These are phyloP conservation scores for Citrullus amarus DNA, from an alignment of 306 rosid species.

Conservation along the genomic window DNA sequence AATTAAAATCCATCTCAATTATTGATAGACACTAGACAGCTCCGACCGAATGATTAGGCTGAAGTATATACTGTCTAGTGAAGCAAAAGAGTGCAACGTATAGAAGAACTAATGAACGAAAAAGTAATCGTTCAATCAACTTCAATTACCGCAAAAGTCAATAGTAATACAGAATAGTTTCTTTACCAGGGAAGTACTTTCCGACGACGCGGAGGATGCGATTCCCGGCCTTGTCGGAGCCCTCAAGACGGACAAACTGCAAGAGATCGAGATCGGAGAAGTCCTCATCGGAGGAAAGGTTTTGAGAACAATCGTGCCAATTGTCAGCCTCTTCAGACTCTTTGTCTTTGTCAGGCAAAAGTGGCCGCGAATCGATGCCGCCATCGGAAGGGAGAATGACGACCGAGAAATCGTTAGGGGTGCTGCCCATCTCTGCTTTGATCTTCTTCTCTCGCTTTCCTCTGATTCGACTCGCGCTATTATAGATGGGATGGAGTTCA, in stretches of 20 bases:
- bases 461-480: not conserved
- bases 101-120: not conserved
- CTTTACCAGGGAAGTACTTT: slow-evolving; percentile 71
- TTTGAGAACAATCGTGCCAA: slow-evolving; percentile 76
- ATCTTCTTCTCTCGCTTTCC: not conserved
- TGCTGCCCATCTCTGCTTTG: slow-evolving; percentile 38
- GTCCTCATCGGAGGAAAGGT: slow-evolving; percentile 67
- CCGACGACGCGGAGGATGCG: slow-evolving; percentile 73
- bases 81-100: not conserved
- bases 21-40: not conserved
- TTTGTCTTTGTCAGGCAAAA: slow-evolving; percentile 21
- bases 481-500: not conserved
- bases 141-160: too few species aligned
- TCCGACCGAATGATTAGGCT: not conserved
- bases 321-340: slow-evolving; percentile 35
- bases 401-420: slow-evolving; percentile 80
- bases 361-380: slow-evolving; percentile 69
- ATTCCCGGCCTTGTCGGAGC: slow-evolving; percentile 47
- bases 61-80: not conserved
- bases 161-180: not conserved
- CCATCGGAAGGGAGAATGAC: slow-evolving; percentile 63
- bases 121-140: not conserved
- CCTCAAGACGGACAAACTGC: slow-evolving; percentile 58
- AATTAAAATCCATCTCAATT: not conserved
- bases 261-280: slow-evolving; percentile 81